A percentile compares a stretch with the other conserved stretches of the same genome.
Conservation (phyloP, 2,329 filamentous ascomycete species). For the Aspergillus brunneoviolaceus region DNA sequence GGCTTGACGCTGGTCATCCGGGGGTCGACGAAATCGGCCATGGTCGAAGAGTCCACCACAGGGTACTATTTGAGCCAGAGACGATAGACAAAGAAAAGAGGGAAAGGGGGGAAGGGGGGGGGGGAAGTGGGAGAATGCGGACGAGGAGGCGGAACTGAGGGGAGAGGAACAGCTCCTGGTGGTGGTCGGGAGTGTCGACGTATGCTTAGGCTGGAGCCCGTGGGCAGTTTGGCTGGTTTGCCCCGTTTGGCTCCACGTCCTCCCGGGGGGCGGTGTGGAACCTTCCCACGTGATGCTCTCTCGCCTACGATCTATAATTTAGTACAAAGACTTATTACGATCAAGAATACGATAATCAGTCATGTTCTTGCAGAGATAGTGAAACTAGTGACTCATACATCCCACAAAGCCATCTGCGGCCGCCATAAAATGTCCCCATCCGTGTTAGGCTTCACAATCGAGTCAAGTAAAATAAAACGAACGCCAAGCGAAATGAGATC, state of each 20-base stretch:
- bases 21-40: slow-evolving; percentile 46
- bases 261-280: slow-evolving; percentile 1
- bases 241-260: slow-evolving; percentile 3
- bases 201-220: slow-evolving; percentile 3
- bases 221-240: background rate
- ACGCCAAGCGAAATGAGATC: background rate
- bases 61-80: background rate
- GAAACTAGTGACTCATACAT: background rate
- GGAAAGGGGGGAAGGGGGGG: slow-evolving; percentile 11
- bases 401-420: background rate
- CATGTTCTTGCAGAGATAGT: background rate
- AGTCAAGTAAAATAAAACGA: background rate
- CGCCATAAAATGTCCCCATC: background rate
- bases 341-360: background rate
- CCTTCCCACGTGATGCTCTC: background rate
- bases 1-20: slow-evolving; percentile 60
- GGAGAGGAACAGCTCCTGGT: slow-evolving; percentile 10
- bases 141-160: slow-evolving; percentile 4
- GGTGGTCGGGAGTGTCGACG: slow-evolving; percentile 4
- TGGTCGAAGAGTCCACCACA: slow-evolving; percentile 25
- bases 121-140: slow-evolving; percentile 14
- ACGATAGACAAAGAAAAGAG: slow-evolving; percentile 7
- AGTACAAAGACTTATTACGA: no score
- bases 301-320: background rate
- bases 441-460: background rate